Evolutionary conservation across 441 rosid genomes (phyloP).

Genomic region (Biscutella laevigata): DNA sequence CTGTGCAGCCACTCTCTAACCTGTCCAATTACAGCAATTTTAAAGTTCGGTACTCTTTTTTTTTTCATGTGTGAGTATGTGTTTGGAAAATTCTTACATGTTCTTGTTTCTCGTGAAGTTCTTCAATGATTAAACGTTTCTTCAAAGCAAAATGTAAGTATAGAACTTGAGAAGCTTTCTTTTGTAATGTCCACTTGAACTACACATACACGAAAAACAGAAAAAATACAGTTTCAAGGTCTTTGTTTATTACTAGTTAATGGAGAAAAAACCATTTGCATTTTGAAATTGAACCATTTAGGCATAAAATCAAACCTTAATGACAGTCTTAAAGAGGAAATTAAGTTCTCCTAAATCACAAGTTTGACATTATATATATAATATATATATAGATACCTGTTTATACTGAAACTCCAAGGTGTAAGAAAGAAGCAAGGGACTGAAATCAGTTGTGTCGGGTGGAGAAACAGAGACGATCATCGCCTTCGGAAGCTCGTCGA

Average conservation of each 20-base stretch:
- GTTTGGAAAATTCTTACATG: conserved; percentile 33
- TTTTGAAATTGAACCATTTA: background rate
- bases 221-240: background rate
- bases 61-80: background rate
- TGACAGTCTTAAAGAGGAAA: background rate
- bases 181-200: conserved; percentile 56
- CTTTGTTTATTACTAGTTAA: background rate
- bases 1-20: conserved; percentile 71
- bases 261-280: background rate
- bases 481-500: conserved; percentile 52
- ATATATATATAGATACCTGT: conserved; percentile 38
- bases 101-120: conserved; percentile 97
- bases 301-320: background rate
- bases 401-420: conserved; percentile 59
- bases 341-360: background rate
- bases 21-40: conserved; percentile 21
- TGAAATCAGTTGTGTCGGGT: conserved; percentile 55
- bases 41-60: background rate
- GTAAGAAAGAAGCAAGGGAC: conserved; percentile 63
- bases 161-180: conserved; percentile 69
- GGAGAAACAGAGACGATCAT: conserved; percentile 44
- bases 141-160: conserved; percentile 80
- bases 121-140: conserved; percentile 86
- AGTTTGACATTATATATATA: background rate
- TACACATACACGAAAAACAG: conserved; percentile 23